A percentile compares a stretch with the other conserved stretches of the same genome.
These are phyloP conservation scores for Glycyrrhiza uralensis DNA, from an alignment of 306 rosid species.

Conservation along the genomic window DNA sequence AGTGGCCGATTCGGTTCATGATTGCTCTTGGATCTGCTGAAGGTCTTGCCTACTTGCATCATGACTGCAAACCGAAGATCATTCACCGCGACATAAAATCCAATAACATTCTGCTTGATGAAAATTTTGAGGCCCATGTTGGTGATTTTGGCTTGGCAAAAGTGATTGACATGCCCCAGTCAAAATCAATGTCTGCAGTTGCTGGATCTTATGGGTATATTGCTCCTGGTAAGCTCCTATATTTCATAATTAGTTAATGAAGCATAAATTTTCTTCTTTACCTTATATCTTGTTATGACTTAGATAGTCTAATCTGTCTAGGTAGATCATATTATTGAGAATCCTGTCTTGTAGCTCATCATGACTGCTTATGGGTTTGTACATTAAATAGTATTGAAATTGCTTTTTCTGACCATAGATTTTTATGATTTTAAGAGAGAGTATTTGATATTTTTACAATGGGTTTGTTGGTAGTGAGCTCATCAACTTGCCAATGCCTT, in stretches of 20 bases:
- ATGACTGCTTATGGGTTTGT: background rate
- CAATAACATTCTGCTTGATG: slow-evolving; percentile 85
- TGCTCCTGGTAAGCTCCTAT: slow-evolving; percentile 79
- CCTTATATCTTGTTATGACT: background rate
- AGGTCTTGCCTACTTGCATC: slow-evolving; percentile 96
- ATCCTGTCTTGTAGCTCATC: background rate
- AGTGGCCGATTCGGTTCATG: slow-evolving; percentile 80
- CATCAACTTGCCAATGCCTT: background rate
- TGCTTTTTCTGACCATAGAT: too few species aligned
- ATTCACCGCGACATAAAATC: slow-evolving; percentile 96
- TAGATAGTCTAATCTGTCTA: background rate
- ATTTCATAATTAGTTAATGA: background rate
- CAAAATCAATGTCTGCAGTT: slow-evolving; percentile 96
- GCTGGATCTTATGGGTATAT: slow-evolving; percentile 99
- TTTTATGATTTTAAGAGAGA: too few species aligned
- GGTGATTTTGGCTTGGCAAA: slow-evolving; percentile 99
- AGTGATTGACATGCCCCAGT: slow-evolving; percentile 96
- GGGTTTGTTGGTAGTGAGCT: background rate
- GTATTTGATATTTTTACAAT: background rate
- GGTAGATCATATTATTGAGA: background rate
- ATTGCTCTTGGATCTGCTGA: slow-evolving; percentile 99
- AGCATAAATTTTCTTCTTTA: background rate
- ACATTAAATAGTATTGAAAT: background rate
- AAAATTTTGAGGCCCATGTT: slow-evolving; percentile 87
- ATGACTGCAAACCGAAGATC: slow-evolving; percentile 92